These are phyloP conservation scores for Leccinum arenicola DNA, from an alignment of 768 basidiomycete genomes.

Conservation along the genomic window DNA sequence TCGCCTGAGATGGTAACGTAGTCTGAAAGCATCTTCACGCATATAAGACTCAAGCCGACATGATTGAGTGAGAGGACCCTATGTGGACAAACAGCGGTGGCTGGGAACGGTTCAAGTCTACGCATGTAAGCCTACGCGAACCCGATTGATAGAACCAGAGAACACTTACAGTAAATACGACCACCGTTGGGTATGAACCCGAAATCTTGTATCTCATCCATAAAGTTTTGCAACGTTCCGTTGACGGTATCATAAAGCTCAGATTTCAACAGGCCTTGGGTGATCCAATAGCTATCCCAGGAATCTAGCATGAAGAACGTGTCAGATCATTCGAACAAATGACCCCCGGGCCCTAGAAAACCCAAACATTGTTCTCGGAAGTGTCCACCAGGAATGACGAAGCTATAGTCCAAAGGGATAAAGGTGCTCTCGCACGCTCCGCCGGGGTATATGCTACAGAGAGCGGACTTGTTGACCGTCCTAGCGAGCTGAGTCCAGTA, in stretches of 20 bases:
- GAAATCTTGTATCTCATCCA: conserved; percentile 82
- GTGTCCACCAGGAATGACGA: conserved; percentile 84
- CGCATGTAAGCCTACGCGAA: neutral
- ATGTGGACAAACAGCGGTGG: conserved; percentile 87
- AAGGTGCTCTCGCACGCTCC: conserved; percentile 75
- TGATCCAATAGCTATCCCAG: conserved; percentile 82
- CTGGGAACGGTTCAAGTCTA: conserved; percentile 88
- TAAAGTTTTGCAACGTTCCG: conserved; percentile 85
- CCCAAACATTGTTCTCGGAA: conserved; percentile 82
- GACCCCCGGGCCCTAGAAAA: conserved; percentile 9
- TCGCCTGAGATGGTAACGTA: conserved; percentile 76
- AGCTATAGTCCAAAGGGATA: conserved; percentile 88
- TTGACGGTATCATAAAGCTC: conserved; percentile 72
- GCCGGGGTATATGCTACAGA: conserved; percentile 52
- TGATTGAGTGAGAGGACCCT: conserved; percentile 10
- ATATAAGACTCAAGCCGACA: neutral
- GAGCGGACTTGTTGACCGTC: conserved; percentile 62
- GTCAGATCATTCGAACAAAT: neutral
- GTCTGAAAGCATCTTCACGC: conserved; percentile 75
- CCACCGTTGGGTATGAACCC: conserved; percentile 97
- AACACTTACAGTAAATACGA: conserved; percentile 73
- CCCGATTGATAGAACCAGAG: neutral
- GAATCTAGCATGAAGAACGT: conserved; percentile 37
- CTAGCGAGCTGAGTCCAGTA: conserved; percentile 84
- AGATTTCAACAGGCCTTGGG: conserved; percentile 82